These are phyloP conservation scores for Diaporthe sp. DNA, from an alignment of 2,329 filamentous ascomycete species.

Conservation along the genomic window DNA sequence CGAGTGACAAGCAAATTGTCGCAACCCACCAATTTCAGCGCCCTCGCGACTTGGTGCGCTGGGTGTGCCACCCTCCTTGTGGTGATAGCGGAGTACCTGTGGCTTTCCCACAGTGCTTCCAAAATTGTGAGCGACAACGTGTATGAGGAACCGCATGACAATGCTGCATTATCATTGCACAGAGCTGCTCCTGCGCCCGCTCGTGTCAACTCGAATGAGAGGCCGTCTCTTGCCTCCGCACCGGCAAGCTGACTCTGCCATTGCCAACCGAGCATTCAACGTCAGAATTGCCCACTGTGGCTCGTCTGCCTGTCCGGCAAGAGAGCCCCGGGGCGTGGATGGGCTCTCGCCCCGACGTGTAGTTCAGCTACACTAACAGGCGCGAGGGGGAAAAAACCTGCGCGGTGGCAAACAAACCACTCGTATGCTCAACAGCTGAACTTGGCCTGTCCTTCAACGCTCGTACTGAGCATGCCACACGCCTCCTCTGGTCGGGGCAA, in stretches of 20 bases:
- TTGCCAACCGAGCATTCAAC: conserved; percentile 10
- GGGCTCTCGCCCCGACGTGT: neutral
- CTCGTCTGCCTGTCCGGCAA: conserved; percentile 11
- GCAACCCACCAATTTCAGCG: conserved; percentile 27
- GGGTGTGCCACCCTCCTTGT: conserved; percentile 29
- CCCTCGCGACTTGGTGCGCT: conserved; percentile 26
- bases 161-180: conserved; percentile 35
- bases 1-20: conserved; percentile 31
- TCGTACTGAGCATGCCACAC: conserved; percentile 22
- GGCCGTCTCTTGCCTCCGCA: conserved; percentile 27
- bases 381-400: neutral
- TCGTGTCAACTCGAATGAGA: conserved; percentile 32
- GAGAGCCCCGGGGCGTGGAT: neutral
- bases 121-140: conserved; percentile 37
- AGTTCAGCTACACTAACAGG: neutral
- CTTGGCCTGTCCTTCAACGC: conserved; percentile 19
- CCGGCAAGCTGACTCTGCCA: conserved; percentile 12
- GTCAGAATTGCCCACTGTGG: conserved; percentile 17
- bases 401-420: conserved; percentile 30
- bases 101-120: conserved; percentile 24
- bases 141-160: conserved; percentile 32
- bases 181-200: conserved; percentile 16
- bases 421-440: conserved; percentile 30
- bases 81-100: conserved; percentile 21
- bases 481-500: conserved; percentile 12